phyloP scores from a whole-genome alignment of 768 basidiomycete species.

The Lactarius hatsudake region DNA sequence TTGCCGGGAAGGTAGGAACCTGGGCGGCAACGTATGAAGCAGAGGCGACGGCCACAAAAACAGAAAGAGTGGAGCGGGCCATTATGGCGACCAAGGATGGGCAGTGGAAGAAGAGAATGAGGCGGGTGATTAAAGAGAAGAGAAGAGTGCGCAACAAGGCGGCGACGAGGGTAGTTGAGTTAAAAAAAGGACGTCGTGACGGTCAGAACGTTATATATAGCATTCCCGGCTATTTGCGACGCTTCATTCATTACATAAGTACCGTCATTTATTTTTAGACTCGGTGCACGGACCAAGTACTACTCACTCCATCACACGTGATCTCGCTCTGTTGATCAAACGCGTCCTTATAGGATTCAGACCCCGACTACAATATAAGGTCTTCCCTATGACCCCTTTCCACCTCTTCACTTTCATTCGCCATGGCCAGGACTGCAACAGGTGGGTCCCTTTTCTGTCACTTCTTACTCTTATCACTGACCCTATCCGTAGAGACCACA shows the following conservation, averaged over 20 bases:
- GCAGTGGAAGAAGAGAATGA: conserved; percentile 18
- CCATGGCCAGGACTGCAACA: conserved; percentile 53
- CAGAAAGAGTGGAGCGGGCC: conserved; percentile 38
- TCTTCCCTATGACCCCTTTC: background rate
- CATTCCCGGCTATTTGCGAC: conserved; percentile 13
- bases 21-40: conserved; percentile 31
- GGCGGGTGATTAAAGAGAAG: conserved; percentile 8
- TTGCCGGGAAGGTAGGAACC: conserved; percentile 28
- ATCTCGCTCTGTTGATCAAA: conserved; percentile 23
- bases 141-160: background rate
- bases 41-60: conserved; percentile 34
- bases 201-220: conserved; percentile 26
- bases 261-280: background rate
- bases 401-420: conserved; percentile 13
- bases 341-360: conserved; percentile 27
- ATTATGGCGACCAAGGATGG: conserved; percentile 28
- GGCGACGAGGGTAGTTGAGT: background rate
- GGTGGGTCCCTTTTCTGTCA: conserved; percentile 36
- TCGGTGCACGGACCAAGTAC: conserved; percentile 15
- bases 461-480: background rate
- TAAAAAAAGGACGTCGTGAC: conserved; percentile 15
- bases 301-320: conserved; percentile 10
- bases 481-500: conserved; percentile 41
- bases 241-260: background rate
- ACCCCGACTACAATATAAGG: conserved; percentile 27